A percentile compares a stretch with the other conserved stretches of the same genome.
Evolutionary conservation across 441 rosid species (phyloP).

Genomic region (Croton laevigatus): DNA sequence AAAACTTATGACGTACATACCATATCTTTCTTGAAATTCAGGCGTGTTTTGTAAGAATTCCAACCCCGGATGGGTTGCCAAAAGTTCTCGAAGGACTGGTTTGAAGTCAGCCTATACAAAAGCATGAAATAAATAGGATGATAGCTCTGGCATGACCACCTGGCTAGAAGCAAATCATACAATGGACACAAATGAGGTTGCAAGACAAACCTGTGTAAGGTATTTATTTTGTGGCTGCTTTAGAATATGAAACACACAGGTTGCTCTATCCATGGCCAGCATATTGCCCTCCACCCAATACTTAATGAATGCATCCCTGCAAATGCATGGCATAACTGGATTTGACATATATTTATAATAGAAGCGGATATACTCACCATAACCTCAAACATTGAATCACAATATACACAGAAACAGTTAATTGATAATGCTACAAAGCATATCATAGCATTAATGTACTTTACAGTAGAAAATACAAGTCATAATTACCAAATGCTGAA

Average conservation of each 20-base stretch:
- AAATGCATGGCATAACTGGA: constrained; percentile 3
- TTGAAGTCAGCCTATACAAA: constrained; percentile 78
- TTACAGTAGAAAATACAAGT: not conserved
- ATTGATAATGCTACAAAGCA: not conserved
- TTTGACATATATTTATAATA: constrained; percentile 7
- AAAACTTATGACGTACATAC: constrained; percentile 36
- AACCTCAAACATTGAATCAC: not conserved
- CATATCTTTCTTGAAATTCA: constrained; percentile 99
- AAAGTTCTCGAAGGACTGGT: constrained; percentile 71
- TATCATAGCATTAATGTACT: not conserved
- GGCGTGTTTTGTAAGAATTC: constrained; percentile 91
- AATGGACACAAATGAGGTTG: not conserved
- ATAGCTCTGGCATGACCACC: constrained; percentile 6
- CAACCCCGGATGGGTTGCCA: constrained; percentile 96
- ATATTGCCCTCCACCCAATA: constrained; percentile 82
- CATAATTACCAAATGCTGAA: not conserved
- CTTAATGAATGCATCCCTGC: constrained; percentile 78
- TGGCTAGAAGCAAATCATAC: constrained; percentile 11
- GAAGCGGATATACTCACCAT: not conserved
- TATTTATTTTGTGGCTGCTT: constrained; percentile 67
- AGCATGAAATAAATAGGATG: constrained; percentile 11
- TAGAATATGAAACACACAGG: constrained; percentile 69
- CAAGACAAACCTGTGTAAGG: constrained; percentile 62
- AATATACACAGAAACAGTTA: not conserved
- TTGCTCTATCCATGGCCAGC: constrained; percentile 76